These are phyloP conservation scores for Spirogloea muscicola DNA, from an alignment of 139 green algal species.

Conservation along the genomic window DNA sequence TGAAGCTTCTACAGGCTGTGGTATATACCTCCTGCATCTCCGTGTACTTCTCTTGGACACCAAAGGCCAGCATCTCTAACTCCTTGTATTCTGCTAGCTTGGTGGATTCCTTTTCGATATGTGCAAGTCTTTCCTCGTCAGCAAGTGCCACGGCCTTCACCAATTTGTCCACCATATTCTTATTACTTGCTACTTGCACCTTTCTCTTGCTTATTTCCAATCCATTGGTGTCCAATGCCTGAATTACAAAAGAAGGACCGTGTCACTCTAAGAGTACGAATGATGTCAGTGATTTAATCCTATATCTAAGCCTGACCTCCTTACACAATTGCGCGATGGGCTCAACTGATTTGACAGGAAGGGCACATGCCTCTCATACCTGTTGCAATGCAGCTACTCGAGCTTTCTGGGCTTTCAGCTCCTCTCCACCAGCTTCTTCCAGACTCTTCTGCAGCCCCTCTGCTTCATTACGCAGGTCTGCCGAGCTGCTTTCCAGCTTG, in stretches of 20 bases:
- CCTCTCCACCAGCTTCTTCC: slow-evolving; percentile 70
- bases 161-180: slow-evolving; percentile 40
- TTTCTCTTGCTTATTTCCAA: slow-evolving; percentile 24
- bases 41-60: slow-evolving; percentile 48
- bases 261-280: too few relatives aligned
- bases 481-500: too few relatives aligned
- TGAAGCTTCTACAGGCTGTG: too few relatives aligned
- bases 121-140: slow-evolving; percentile 38
- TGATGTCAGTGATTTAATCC: too few relatives aligned
- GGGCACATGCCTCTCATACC: too few relatives aligned
- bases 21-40: slow-evolving; percentile 38
- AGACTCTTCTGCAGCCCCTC: slow-evolving; percentile 69
- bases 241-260: too few relatives aligned
- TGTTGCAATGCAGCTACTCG: slow-evolving; percentile 48
- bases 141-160: slow-evolving; percentile 40
- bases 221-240: too few relatives aligned
- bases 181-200: slow-evolving; percentile 21
- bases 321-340: too few relatives aligned
- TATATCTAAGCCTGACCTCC: too few relatives aligned
- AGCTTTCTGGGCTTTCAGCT: slow-evolving; percentile 63
- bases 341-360: too few relatives aligned
- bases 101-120: slow-evolving; percentile 43
- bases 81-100: slow-evolving; percentile 24
- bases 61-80: slow-evolving; percentile 45
- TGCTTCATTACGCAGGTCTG: too few relatives aligned